Evolutionary conservation across 179 eudicot species (phyloP).

Genomic region (Heliamphora pulchella): DNA sequence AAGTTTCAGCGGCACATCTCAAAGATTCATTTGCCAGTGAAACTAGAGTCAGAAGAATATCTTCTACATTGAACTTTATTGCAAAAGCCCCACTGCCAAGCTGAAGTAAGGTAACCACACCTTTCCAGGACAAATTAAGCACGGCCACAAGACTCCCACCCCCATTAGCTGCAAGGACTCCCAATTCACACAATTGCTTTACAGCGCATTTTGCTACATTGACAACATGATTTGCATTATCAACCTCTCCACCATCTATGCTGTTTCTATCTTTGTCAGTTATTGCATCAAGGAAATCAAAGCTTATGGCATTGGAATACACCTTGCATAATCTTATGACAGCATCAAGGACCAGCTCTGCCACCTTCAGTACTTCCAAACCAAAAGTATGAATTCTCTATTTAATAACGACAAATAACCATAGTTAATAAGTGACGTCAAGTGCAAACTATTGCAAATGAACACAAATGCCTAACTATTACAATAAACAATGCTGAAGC

Average conservation of each 20-base stretch:
- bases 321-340: conserved; percentile 57
- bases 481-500: background rate
- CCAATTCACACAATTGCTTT: conserved; percentile 68
- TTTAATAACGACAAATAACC: conserved; percentile 5
- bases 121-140: conserved; percentile 92
- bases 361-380: conserved; percentile 52
- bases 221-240: conserved; percentile 34
- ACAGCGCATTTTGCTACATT: conserved; percentile 46
- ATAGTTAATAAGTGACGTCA: background rate
- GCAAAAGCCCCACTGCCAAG: conserved; percentile 67
- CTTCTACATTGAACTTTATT: conserved; percentile 54
- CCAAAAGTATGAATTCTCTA: conserved; percentile 59
- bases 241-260: conserved; percentile 28
- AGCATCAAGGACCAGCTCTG: conserved; percentile 60
- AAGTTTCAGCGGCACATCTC: conserved; percentile 68
- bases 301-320: conserved; percentile 51
- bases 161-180: conserved; percentile 74
- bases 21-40: conserved; percentile 65
- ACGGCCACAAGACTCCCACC: conserved; percentile 81
- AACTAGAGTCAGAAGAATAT: conserved; percentile 50
- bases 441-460: background rate
- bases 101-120: conserved; percentile 92
- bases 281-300: conserved; percentile 34
- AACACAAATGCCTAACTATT: background rate
- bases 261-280: conserved; percentile 25